Base-by-base conservation (phyloP, 83 land plant species). In the Diphasiastrum complanatum region DNA sequence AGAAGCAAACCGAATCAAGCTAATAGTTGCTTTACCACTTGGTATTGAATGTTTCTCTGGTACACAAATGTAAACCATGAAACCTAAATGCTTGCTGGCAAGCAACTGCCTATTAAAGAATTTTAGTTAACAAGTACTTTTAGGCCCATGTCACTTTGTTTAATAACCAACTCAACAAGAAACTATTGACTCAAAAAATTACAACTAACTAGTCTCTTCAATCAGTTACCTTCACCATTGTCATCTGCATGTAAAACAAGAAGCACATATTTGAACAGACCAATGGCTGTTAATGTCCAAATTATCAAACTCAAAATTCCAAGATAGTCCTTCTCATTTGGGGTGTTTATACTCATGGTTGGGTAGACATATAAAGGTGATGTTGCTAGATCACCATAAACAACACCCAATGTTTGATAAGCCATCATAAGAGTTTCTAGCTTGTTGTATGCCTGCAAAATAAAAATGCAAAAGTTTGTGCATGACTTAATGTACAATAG, bases 361-460 rank as follows among this genome's bases (percentile, higher is more conserved):
- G 67, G 59, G 18, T 50, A 70, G 2, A 70, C 73, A 51, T 70
- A 70, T 29, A 70, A 51, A 10, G 66, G 67, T 1, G 73, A 70
- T 2, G 73, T 70, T n/a, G 59, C 66, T 2, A 70, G 73, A 30
- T 70, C 73, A 2, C 73, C 73, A 70, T 62, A 70, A 22, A 62
- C 65, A 19, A 70, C 52, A 4, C 73, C 67, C 19, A 70, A 24
- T 37, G 73, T 70, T 51, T 51, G 60, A 25, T 40, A 61, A 0
- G 73, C 73, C 31, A 70, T 43, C 3, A 29, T 8, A 3, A 70
- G 6, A 0, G 67, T 70, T 14, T 62, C 10, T 38, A 56, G 53
- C 19, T 34, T 34, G 0, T 56, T 36, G 38, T 65, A 40, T 29
- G 10, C 30, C 68, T 65, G 47, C 0, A 37, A 20, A 2, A 20